Evolutionary conservation across 495 filamentous ascomycete species (phyloP).

Genomic region (Poronia punctata): DNA sequence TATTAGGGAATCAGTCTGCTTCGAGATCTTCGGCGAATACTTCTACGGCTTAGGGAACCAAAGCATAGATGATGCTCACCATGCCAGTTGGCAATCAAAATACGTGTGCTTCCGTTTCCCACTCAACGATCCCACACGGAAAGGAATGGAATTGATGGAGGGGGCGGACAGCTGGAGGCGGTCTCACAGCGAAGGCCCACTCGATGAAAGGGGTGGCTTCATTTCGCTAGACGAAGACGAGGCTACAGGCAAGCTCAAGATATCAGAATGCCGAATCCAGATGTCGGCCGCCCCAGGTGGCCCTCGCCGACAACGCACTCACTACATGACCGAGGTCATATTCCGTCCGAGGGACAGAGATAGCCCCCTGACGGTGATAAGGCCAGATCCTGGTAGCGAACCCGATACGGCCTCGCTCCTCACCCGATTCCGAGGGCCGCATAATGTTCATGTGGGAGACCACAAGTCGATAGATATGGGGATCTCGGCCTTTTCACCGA

Average conservation of each 20-base stretch:
- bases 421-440: slow-evolving; percentile 14
- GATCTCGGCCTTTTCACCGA: slow-evolving; percentile 45
- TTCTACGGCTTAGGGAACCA: slow-evolving; percentile 70
- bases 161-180: slow-evolving; percentile 54
- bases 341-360: slow-evolving; percentile 29
- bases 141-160: slow-evolving; percentile 26
- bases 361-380: slow-evolving; percentile 5
- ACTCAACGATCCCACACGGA: slow-evolving; percentile 30
- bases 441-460: slow-evolving; percentile 36
- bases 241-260: slow-evolving; percentile 48
- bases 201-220: slow-evolving; percentile 71
- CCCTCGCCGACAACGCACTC: slow-evolving; percentile 58
- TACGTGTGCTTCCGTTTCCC: slow-evolving; percentile 62
- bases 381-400: not conserved
- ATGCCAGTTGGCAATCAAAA: slow-evolving; percentile 62
- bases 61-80: slow-evolving; percentile 54
- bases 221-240: slow-evolving; percentile 61
- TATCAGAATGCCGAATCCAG: slow-evolving; percentile 66
- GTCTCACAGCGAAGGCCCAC: slow-evolving; percentile 63
- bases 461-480: slow-evolving; percentile 33
- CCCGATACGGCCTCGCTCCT: too few species aligned
- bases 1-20: slow-evolving; percentile 61
- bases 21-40: slow-evolving; percentile 60
- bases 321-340: slow-evolving; percentile 55
- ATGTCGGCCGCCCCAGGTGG: slow-evolving; percentile 55